Evolutionary conservation across 2,329 filamentous ascomycete species (phyloP), one percentile per base, ranked within the genome.

Genomic region (Ceratocystis albifundus): DNA sequence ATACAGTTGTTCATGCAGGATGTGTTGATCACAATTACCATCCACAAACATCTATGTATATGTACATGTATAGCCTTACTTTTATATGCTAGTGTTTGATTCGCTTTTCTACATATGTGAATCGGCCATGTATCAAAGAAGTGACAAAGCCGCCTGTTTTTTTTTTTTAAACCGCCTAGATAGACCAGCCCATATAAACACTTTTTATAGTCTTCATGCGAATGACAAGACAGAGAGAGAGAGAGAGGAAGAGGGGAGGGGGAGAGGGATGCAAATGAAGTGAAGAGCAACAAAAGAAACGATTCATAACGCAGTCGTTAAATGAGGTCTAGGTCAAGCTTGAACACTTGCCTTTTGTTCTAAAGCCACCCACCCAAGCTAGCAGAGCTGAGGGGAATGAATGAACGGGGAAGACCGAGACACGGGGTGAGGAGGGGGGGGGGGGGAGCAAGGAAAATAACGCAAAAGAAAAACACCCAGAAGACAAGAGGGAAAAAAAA

Each of bases 401-500:
- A 22, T 20, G 50, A 12, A 28, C 10, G 50, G 22, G 20, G 17
- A 22, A 25, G 22, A 25, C 22, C 17, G n/a, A 50, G 46, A 48
- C n/a, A 28, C 17, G 17, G 44, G n/a, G n/a, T n/a, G n/a, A n/a
- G n/a, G n/a, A n/a, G n/a, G n/a, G n/a, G n/a, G n/a, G 44, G 20
- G 57, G 45, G 44, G 4, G 57, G 41, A 45, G 48, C 36, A 25
- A 66, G 45, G 41, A 28, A 65, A 65, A 59, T 17, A 65, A 48
- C 25, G 45, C 45, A 48, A 48, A 48, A 41, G 36, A 48, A 48
- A 48, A 41, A 46, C 17, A 61, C 45, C 28, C 45, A 62, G 32
- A 45, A 57, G 61, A 53, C 44, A 57, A 41, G 8, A 20, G 46
- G 63, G 36, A 64, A 65, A 64, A 69, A 22, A 61, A 64, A 65